Base-by-base conservation (phyloP, 148 eudicot species). In the Fallopia convolvulus region DNA sequence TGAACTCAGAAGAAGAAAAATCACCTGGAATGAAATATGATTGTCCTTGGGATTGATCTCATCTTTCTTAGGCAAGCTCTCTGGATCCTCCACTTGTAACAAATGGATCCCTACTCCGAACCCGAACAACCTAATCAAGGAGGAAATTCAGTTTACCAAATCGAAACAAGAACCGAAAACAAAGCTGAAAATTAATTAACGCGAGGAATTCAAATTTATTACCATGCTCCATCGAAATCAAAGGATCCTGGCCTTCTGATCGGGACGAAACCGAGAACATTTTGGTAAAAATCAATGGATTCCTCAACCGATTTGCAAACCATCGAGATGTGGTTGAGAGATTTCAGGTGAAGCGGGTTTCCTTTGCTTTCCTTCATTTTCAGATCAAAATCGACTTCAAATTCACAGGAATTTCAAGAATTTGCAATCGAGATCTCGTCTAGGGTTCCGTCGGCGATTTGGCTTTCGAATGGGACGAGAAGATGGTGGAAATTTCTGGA, bases 41-140 rank as follows among this genome's bases (percentile, higher is more conserved):
- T 88, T 90, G 78, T 90, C 93, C 70, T 88, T 87, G 18, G 93
- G 92, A 61, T 88, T 92, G 74, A 92, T 89, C n/a, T 48, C 80
- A 8, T 77, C 83, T 30, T 84, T 85, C 80, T 83, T 86, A 52
- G 81, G 86, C 8, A 82, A 61, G 56, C 79, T 77, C 8, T 85
- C 83, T 23, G 74, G 50, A 53, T 84, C 81, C 15, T 83, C 80
- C 13, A 77, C 56, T 70, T 86, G 80, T 42, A 92, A 70, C 50
- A 92, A 77, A 83, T 92, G 92, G 44, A 92, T 92, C 14, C 93
- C 93, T 14, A 92, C 82, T 61, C 93, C 97, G 77, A 88, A 85
- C 70, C 87, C 89, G 82, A 83, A 92, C 85, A 92, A 70, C 93
- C 93, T 90, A 47, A 48, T 40, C 18, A 41, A 6, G 6, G 75